Evolutionary conservation across 2,329 filamentous ascomycete genomes (phyloP), one percentile per base, ranked within the genome.

Genomic region (Penicillium hesseltinei): DNA sequence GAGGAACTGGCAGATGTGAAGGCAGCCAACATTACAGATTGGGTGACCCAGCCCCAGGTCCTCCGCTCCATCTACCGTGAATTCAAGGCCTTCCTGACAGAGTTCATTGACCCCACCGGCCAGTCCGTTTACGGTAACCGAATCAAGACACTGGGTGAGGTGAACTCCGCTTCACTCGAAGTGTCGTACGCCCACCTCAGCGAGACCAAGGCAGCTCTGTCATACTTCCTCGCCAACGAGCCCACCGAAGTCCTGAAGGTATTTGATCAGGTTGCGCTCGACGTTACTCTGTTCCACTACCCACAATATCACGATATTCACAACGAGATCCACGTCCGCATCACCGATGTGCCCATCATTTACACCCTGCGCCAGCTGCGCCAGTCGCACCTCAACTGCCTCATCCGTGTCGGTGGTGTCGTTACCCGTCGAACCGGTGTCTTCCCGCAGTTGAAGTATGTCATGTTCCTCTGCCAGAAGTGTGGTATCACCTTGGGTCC

Each of bases 241-340:
- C 94, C 94, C 0, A 86, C 90, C n/a, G 93, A 97, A 75, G 90
- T 97, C 71, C 84, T 99, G 60, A 94, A 94, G 73, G 88, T 99
- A 48, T 97, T 99, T 70, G 94, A 99, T 67, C 88, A 96, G 64
- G 93, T 97, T 4, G 93, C 94, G 56, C 93, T 99, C 85, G 94
- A 99, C 62, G 92, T 95, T 38, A 93, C 95, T 5, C 84, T 97
- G 23, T 86, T 97, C 54, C 92, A 97, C 74, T 99, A 97, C 76
- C 93, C 92, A 2, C 92, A 97, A 74, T 99, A 99, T 74, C 92
- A 96, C 73, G 90, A 92, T 61, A 99, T 99, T 68, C 94, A 97
- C 75, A 90, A 92, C 29, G 94, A 99, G 75, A 96, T 99, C 52
- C 94, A 99, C 72, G 93, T 99, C 54, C 92, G 94, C 59, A 96